phyloP scores from a whole-genome alignment of 2,329 filamentous ascomycete genomes.

The Fusarium sp. region DNA sequence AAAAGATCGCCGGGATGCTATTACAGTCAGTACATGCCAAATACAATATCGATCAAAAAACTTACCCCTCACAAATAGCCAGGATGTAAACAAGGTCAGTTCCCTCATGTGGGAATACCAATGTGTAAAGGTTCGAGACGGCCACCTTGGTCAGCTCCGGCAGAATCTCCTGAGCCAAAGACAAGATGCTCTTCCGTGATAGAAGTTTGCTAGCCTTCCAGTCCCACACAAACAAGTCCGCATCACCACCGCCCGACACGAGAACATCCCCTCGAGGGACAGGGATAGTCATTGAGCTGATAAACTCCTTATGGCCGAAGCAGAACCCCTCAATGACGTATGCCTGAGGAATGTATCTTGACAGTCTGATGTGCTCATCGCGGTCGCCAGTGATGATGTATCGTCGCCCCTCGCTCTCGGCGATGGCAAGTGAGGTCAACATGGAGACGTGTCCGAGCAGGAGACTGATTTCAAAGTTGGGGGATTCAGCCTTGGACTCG shows the following conservation, averaged over 20 bases:
- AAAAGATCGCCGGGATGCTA: conserved; percentile 73
- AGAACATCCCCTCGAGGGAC: conserved; percentile 69
- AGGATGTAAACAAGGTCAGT: conserved; percentile 56
- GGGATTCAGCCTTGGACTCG: conserved; percentile 50
- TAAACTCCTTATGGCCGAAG: conserved; percentile 87
- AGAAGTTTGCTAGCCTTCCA: conserved; percentile 73
- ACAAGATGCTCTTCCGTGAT: conserved; percentile 65
- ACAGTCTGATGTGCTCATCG: conserved; percentile 86
- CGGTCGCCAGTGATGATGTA: conserved; percentile 70
- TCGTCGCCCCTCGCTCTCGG: conserved; percentile 55
- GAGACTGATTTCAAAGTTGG: conserved; percentile 78
- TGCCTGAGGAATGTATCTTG: conserved; percentile 82
- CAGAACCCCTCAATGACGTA: conserved; percentile 93
- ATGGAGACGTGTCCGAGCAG: conserved; percentile 95
- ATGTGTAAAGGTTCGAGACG: conserved; percentile 57
- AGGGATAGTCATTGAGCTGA: conserved; percentile 80
- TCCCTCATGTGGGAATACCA: conserved; percentile 47
- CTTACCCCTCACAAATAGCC: conserved; percentile 70
- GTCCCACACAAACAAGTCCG: conserved; percentile 83
- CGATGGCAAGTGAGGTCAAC: conserved; percentile 80
- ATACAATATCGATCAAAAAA: neutral
- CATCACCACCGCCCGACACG: conserved; percentile 89
- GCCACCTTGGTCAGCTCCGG: conserved; percentile 58
- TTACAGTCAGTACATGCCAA: conserved; percentile 29
- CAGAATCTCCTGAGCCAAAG: conserved; percentile 53